Evolutionary conservation across 2,329 filamentous ascomycete genomes (phyloP), one percentile per base, ranked within the genome.

Genomic region (Catunica adiposa): DNA sequence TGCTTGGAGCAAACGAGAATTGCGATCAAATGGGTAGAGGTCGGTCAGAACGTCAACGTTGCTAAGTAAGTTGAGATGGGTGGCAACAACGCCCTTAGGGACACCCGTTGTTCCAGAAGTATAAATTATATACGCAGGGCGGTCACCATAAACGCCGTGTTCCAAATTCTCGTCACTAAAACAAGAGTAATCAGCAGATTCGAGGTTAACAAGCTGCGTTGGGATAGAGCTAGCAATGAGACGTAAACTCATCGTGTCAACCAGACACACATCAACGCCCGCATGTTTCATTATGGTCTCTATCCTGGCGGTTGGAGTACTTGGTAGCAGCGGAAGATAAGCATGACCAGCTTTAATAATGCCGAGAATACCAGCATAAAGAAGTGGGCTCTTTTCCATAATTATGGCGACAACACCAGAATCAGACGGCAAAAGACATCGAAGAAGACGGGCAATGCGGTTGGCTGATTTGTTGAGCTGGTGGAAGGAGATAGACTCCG

Each of bases 71-170:
- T 88, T 94, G 42, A 76, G 70, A 60, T 89, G 83, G 0, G 85
- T 87, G 20, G 94, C 76, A 3, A 85, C 73, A 2, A 94, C 84
- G 1, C 86, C 86, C 63, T 94, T 94, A 0, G 86, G 88, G 1
- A 71, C 72, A 0, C 86, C 88, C 0, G 87, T 94, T 40, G 83
- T 90, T 2, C 89, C 89, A 23, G 85, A 89, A 0, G 86, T 94
- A 65, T 86, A 94, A 1, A 94, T 82, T 17, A 85, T 78, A 64
- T 94, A 94, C 5, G 86, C 82, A 1, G 86, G 64, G 14, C 79
- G 70, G 1, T 73, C 70, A 0, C 71, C 68, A 50, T 75, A 64
- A 2, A 70, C 66, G 0, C 62, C 51, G 1, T 70, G 65, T 1
- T 64, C 57, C 1, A 72, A 61, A 46, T 78, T 75, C 0, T 64